Conservation (phyloP, 2,329 filamentous ascomycete genomes). For the Botrytis tulipae region DNA sequence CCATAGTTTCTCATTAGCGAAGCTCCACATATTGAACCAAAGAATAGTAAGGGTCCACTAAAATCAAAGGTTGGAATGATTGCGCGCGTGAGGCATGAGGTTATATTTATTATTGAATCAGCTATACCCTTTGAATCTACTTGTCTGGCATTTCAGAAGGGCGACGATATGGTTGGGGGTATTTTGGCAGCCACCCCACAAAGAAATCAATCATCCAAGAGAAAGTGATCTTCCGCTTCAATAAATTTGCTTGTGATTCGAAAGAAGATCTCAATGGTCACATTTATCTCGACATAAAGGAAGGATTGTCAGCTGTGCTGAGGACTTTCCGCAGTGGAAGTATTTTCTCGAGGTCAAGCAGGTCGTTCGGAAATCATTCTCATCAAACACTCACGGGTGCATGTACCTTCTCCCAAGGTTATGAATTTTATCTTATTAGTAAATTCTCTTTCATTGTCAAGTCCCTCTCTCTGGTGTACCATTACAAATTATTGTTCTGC, state of each 20-base stretch:
- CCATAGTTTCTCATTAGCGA: not conserved
- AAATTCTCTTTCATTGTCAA: not conserved
- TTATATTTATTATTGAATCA: not conserved
- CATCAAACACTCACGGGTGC: not conserved
- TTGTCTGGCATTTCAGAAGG: no score
- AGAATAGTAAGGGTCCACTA: not conserved
- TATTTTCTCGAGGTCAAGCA: not conserved
- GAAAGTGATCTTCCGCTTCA: no score
- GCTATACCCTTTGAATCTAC: no score
- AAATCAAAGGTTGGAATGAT: not conserved
- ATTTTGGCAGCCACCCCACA: no score
- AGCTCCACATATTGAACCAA: not conserved
- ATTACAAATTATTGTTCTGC: not conserved
- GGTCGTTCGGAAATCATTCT: not conserved
- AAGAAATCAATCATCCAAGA: no score
- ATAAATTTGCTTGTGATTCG: no score
- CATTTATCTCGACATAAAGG: not conserved
- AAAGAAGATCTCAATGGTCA: fast-evolving
- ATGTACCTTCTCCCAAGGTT: not conserved
- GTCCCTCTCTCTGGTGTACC: not conserved
- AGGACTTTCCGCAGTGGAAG: not conserved
- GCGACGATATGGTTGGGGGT: no score
- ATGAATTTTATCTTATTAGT: not conserved
- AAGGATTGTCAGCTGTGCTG: not conserved
- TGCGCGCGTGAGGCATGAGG: not conserved